phyloP scores from a whole-genome alignment of 2,329 filamentous ascomycete genomes.

The Xylaria sp. region DNA sequence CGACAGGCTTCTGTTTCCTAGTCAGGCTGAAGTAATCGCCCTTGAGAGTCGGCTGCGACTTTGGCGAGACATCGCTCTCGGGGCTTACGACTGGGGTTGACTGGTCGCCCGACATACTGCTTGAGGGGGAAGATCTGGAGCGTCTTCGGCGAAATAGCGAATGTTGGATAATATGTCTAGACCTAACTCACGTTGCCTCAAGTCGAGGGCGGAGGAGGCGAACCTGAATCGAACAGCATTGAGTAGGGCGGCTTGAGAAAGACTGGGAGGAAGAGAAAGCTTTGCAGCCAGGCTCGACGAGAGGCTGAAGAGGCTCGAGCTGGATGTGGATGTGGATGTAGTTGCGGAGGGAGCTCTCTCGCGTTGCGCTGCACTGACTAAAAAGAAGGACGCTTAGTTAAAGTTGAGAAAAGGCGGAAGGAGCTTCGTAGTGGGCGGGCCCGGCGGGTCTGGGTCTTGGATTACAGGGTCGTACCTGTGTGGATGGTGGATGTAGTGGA shows the following conservation, averaged over 20 bases:
- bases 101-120: slow-evolving; percentile 45
- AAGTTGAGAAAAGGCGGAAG: slow-evolving; percentile 12
- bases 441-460: slow-evolving; percentile 27
- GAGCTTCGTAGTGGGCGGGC: slow-evolving; percentile 21
- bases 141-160: slow-evolving; percentile 27
- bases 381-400: slow-evolving; percentile 27
- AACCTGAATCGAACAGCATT: slow-evolving; percentile 53
- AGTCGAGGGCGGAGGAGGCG: slow-evolving; percentile 57
- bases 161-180: slow-evolving; percentile 39
- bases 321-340: not conserved
- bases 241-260: slow-evolving; percentile 35
- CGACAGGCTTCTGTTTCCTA: slow-evolving; percentile 30
- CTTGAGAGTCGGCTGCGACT: slow-evolving; percentile 44
- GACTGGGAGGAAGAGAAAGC: slow-evolving; percentile 22
- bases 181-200: slow-evolving; percentile 57
- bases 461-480: slow-evolving; percentile 7
- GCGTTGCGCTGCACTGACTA: slow-evolving; percentile 8
- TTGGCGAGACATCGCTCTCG: slow-evolving; percentile 46
- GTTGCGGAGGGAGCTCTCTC: no score
- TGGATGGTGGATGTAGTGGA: not conserved
- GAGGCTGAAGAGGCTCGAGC: not conserved
- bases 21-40: slow-evolving; percentile 47
- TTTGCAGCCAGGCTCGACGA: slow-evolving; percentile 18
- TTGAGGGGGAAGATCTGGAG: slow-evolving; percentile 29
- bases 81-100: slow-evolving; percentile 43